phyloP scores from a whole-genome alignment of 768 basidiomycete genomes.

The Collybia sordida region DNA sequence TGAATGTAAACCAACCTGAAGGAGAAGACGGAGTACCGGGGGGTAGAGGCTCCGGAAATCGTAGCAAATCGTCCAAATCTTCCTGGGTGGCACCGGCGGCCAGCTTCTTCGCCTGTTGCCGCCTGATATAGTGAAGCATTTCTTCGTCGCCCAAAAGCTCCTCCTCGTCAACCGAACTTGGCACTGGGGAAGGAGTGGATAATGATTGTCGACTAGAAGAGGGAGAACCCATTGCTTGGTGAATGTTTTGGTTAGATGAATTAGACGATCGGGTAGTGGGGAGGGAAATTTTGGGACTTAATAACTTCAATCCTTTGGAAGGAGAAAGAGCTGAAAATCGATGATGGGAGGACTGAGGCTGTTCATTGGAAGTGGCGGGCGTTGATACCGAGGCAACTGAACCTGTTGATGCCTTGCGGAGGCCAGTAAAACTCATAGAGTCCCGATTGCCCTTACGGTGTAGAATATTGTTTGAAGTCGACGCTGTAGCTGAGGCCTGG shows the following conservation, averaged over 20 bases:
- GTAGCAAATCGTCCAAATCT: constrained; percentile 83
- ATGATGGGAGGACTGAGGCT: constrained; percentile 37
- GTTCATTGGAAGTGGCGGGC: constrained; percentile 40
- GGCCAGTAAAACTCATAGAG: constrained; percentile 72
- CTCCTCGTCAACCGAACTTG: constrained; percentile 79
- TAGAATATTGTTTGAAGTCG: constrained; percentile 41
- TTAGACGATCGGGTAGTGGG: constrained; percentile 57
- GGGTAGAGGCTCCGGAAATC: constrained; percentile 87
- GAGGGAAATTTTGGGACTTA: constrained; percentile 75
- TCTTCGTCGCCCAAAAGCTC: constrained; percentile 92
- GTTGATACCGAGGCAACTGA: constrained; percentile 73
- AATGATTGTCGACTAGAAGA: constrained; percentile 73
- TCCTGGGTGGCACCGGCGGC: constrained; percentile 82
- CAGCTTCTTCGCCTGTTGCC: constrained; percentile 87
- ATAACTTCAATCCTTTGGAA: constrained; percentile 78
- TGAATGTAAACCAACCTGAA: constrained; percentile 36
- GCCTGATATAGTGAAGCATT: constrained; percentile 91
- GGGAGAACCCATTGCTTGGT: constrained; percentile 57
- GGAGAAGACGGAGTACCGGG: constrained; percentile 69
- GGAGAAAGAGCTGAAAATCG: constrained; percentile 85
- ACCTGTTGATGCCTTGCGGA: constrained; percentile 82
- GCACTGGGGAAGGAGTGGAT: constrained; percentile 84
- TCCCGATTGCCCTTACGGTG: constrained; percentile 73
- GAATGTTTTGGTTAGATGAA: constrained; percentile 41
- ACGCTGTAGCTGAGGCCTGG: constrained; percentile 50